Evolutionary conservation across 2,329 filamentous ascomycete species (phyloP).

Genomic region (Penicillium italicum): DNA sequence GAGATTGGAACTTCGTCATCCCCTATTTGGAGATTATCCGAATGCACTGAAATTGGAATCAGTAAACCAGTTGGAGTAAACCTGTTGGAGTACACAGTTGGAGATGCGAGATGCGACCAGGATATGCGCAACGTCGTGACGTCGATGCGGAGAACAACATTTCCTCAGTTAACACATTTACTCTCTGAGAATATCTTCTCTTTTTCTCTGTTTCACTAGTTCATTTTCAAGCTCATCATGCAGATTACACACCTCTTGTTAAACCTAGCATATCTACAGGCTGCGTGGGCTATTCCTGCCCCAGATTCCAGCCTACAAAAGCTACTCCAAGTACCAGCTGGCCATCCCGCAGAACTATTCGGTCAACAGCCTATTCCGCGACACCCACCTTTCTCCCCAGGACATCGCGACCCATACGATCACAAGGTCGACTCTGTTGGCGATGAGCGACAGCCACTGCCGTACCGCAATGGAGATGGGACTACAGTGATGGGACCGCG

Average conservation of each 20-base stretch:
- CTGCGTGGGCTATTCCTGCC: conserved; percentile 9
- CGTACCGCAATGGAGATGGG: conserved; percentile 62
- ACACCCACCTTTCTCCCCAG: conserved; percentile 57
- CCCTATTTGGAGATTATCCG: not conserved
- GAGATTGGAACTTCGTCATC: not conserved
- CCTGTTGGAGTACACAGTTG: not conserved
- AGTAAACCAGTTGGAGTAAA: not conserved
- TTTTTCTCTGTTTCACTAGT: not conserved
- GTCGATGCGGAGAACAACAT: not conserved
- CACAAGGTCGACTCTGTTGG: conserved; percentile 59
- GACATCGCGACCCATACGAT: conserved; percentile 60
- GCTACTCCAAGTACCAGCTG: conserved; percentile 29
- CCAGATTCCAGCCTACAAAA: conserved; percentile 30
- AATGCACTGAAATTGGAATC: not conserved
- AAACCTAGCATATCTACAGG: conserved; percentile 1
- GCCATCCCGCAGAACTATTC: not conserved
- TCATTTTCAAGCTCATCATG: not conserved
- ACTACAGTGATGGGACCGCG: conserved; percentile 66
- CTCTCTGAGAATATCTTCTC: too few relatives aligned
- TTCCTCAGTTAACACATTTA: not conserved
- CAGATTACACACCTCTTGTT: not conserved
- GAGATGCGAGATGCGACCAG: not conserved
- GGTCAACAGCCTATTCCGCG: not conserved
- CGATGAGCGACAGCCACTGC: conserved; percentile 60
- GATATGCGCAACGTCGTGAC: not conserved